phyloP scores from a whole-genome alignment of 2,329 filamentous ascomycete species.

The Phyllosticta ampelicida region DNA sequence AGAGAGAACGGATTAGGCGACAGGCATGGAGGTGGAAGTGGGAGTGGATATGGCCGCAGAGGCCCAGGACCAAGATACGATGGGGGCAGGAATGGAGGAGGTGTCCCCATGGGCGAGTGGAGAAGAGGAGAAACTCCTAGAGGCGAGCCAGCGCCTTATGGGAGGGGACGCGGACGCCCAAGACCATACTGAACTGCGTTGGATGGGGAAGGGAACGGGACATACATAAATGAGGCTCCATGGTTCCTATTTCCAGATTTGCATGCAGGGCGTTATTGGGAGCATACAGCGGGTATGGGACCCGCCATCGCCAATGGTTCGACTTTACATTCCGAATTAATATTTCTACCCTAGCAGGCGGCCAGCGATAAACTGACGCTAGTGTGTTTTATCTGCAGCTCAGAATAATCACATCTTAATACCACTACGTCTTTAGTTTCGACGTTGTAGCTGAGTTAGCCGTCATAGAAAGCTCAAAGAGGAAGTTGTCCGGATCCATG shows the following conservation, averaged over 20 bases:
- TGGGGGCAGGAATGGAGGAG: constrained; percentile 30
- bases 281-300: neutral
- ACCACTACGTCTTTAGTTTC: neutral
- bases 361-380: too few species aligned
- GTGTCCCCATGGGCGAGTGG: constrained; percentile 51
- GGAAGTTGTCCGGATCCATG: neutral
- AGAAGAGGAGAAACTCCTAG: constrained; percentile 54
- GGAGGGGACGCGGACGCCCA: constrained; percentile 3
- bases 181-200: constrained; percentile 3
- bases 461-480: too few species aligned
- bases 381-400: too few species aligned
- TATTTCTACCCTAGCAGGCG: neutral
- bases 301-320: neutral
- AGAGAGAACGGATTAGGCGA: constrained; percentile 24
- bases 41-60: constrained; percentile 27
- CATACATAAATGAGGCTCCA: neutral
- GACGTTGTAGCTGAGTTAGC: too few species aligned
- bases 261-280: neutral
- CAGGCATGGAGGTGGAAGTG: constrained; percentile 24
- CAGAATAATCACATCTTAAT: neutral
- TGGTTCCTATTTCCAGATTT: neutral
- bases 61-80: constrained; percentile 29
- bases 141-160: constrained; percentile 16
- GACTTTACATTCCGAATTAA: neutral
- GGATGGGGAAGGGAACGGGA: neutral